Evolutionary conservation across 441 rosid genomes (phyloP).

Genomic region (Mallotus repandus): DNA sequence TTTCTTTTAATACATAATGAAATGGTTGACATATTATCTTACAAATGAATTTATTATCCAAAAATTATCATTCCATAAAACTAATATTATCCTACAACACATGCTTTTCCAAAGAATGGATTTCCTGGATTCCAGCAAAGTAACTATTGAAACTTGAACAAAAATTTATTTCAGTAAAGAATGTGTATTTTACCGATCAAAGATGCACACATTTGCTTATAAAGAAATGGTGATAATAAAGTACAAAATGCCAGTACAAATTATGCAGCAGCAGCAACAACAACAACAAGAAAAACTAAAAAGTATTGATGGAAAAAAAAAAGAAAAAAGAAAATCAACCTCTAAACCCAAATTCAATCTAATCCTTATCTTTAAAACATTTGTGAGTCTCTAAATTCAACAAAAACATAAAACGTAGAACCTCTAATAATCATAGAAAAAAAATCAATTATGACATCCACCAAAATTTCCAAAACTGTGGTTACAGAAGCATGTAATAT

Average conservation of each 20-base stretch:
- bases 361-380: neutral
- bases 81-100: neutral
- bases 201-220: neutral
- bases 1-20: neutral
- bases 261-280: slow-evolving; percentile 2
- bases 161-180: neutral
- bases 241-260: neutral
- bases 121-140: neutral
- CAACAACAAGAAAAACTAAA: neutral
- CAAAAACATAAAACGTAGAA: neutral
- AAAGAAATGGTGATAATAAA: neutral
- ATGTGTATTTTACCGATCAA: neutral
- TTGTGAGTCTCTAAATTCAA: neutral
- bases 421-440: neutral
- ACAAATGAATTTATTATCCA: slow-evolving; percentile 3
- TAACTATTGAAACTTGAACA: neutral
- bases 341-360: too few species aligned
- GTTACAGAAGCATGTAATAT: neutral
- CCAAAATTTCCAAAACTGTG: neutral
- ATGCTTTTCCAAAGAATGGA: neutral
- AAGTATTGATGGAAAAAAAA: neutral
- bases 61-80: neutral
- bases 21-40: neutral
- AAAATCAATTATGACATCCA: neutral
- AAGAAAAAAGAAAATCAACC: neutral